These are phyloP conservation scores for Tricholoma sp. DNA, from an alignment of 768 basidiomycete genomes.

Conservation along the genomic window DNA sequence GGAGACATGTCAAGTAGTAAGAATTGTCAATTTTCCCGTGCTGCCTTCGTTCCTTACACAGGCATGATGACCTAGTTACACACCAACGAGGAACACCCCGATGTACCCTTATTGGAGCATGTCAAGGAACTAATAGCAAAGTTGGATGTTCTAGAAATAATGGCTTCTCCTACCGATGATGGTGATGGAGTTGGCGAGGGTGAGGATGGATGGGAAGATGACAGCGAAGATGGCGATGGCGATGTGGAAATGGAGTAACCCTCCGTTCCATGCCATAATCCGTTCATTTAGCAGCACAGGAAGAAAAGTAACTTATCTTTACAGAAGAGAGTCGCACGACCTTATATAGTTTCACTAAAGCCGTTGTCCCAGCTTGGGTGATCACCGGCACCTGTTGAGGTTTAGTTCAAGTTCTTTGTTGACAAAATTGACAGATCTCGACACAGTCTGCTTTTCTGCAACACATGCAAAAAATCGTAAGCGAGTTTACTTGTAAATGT, in stretches of 20 bases:
- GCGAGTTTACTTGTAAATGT: slow-evolving; percentile 1
- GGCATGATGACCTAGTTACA: slow-evolving; percentile 48
- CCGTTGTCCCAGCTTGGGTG: not conserved
- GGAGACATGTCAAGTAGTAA: slow-evolving; percentile 75
- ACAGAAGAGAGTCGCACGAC: not conserved
- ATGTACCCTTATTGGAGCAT: slow-evolving; percentile 72
- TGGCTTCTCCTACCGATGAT: slow-evolving; percentile 54
- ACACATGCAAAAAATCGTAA: slow-evolving; percentile 5
- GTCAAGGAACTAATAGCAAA: slow-evolving; percentile 65
- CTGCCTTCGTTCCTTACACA: not conserved
- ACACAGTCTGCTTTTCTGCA: not conserved
- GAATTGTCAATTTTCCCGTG: slow-evolving; percentile 19
- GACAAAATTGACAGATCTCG: slow-evolving; percentile 2
- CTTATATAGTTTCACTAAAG: not conserved
- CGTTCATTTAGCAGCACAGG: not conserved
- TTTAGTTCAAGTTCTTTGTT: not conserved
- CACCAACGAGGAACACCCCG: slow-evolving; percentile 64
- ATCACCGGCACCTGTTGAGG: not conserved
- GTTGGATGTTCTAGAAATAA: slow-evolving; percentile 62
- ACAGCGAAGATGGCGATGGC: slow-evolving; percentile 48
- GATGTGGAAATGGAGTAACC: slow-evolving; percentile 54
- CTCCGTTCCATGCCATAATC: not conserved
- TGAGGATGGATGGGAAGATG: slow-evolving; percentile 61
- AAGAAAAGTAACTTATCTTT: not conserved
- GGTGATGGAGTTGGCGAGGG: slow-evolving; percentile 45